Evolutionary conservation across 2,329 filamentous ascomycete species (phyloP).

Genomic region (Hypoxylon rubiginosum): DNA sequence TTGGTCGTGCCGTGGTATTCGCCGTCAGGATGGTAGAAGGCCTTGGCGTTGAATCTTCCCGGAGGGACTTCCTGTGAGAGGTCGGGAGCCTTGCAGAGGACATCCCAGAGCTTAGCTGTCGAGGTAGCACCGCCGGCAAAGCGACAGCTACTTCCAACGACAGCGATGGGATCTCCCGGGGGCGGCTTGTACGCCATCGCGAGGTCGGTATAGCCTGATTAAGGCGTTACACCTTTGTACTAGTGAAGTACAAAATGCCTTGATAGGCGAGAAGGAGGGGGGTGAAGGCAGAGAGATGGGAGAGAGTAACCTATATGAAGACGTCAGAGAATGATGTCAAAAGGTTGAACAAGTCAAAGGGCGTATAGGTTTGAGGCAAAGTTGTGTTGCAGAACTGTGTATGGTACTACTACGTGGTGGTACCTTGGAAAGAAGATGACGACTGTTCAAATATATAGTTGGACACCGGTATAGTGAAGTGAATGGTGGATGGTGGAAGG

Average conservation of each 20-base stretch:
- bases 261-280: neutral
- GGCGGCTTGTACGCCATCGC: slow-evolving; percentile 41
- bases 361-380: neutral
- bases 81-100: slow-evolving; percentile 46
- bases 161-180: slow-evolving; percentile 47
- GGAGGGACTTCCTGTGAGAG: slow-evolving; percentile 49
- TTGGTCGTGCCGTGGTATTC: slow-evolving; percentile 52
- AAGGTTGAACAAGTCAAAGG: neutral
- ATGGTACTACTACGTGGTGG: neutral
- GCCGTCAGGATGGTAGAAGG: slow-evolving; percentile 50
- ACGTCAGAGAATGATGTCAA: neutral
- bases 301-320: slow-evolving; percentile 1
- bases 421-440: neutral
- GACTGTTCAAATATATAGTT: neutral
- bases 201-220: neutral
- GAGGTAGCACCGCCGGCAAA: slow-evolving; percentile 49
- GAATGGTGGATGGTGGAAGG: neutral
- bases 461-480: neutral
- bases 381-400: neutral
- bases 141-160: slow-evolving; percentile 51
- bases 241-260: slow-evolving; percentile 4
- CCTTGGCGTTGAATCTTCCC: slow-evolving; percentile 46
- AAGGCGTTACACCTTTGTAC: slow-evolving; percentile 8
- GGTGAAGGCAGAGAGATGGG: neutral
- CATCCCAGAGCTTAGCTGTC: slow-evolving; percentile 48